A percentile compares a stretch with the other conserved stretches of the same genome.
phyloP scores from a whole-genome alignment of 768 basidiomycete genomes.

The Pulveroboletus frians region DNA sequence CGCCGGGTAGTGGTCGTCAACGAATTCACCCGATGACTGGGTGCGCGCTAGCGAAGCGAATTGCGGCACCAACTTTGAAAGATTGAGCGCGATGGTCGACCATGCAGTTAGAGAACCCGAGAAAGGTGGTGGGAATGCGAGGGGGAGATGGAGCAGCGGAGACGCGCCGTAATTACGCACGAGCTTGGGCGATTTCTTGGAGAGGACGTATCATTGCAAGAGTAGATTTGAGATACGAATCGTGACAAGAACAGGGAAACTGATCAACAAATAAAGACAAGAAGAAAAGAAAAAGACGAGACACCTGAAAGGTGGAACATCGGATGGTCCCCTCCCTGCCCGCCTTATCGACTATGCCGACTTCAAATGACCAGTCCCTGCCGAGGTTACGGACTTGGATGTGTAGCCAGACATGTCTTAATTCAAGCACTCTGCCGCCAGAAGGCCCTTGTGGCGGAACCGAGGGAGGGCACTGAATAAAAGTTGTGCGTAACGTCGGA shows the following conservation, averaged over 20 bases:
- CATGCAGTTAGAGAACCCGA: conserved; percentile 61
- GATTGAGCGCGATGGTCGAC: conserved; percentile 58
- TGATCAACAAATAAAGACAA: neutral
- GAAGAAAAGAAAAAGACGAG: neutral
- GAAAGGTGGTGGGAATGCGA: conserved; percentile 55
- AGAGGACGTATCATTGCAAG: conserved; percentile 1
- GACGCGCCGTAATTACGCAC: conserved; percentile 34
- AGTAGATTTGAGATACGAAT: conserved; percentile 1
- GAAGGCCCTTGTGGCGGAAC: conserved; percentile 8
- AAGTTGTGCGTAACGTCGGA: conserved; percentile 63
- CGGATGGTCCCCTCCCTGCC: conserved; percentile 58
- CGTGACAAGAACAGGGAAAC: neutral
- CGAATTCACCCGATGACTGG: conserved; percentile 19
- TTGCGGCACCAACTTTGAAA: conserved; percentile 54
- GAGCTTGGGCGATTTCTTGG: conserved; percentile 52
- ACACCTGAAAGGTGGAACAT: conserved; percentile 79
- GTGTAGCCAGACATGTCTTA: conserved; percentile 72
- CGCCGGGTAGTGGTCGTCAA: conserved; percentile 19
- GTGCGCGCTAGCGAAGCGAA: conserved; percentile 48
- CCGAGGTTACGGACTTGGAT: conserved; percentile 66
- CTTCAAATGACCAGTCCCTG: conserved; percentile 69
- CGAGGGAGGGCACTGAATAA: conserved; percentile 55
- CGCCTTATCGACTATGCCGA: conserved; percentile 62
- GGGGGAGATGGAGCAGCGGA: conserved; percentile 67
- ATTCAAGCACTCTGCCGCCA: conserved; percentile 38